phyloP scores from a whole-genome alignment of 176 grass and related monocot species.

The Calamus simplicifolius region DNA sequence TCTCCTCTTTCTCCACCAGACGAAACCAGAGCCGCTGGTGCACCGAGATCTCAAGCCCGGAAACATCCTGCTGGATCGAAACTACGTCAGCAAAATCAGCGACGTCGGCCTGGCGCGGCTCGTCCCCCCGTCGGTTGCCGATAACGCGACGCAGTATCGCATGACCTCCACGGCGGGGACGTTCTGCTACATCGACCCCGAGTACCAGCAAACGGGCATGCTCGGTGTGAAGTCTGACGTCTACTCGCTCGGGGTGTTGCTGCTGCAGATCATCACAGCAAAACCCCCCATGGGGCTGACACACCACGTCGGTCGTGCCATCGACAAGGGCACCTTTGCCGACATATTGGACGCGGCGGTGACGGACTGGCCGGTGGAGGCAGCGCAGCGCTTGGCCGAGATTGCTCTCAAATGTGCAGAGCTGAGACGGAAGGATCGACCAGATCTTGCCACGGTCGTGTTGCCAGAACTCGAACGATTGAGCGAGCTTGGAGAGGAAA shows the following conservation, averaged over 20 bases:
- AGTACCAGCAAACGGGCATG: constrained; percentile 84
- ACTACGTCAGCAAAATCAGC: constrained; percentile 51
- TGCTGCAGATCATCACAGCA: constrained; percentile 69
- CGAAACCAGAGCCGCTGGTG: constrained; percentile 70
- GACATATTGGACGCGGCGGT: constrained; percentile 46
- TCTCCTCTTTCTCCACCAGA: constrained; percentile 75
- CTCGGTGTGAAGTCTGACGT: constrained; percentile 70
- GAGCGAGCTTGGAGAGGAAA: constrained; percentile 22
- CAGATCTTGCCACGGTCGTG: constrained; percentile 51
- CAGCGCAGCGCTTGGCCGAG: constrained; percentile 37
- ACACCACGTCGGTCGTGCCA: constrained; percentile 38
- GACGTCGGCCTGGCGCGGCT: constrained; percentile 81
- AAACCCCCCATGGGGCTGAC: constrained; percentile 65
- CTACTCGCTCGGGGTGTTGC: constrained; percentile 71
- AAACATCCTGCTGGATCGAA: constrained; percentile 65
- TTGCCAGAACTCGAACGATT: constrained; percentile 48
- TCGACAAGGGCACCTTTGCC: constrained; percentile 49
- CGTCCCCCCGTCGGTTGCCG: constrained; percentile 43
- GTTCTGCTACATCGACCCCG: constrained; percentile 93
- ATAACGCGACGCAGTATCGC: constrained; percentile 34
- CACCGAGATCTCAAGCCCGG: constrained; percentile 83
- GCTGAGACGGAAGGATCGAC: constrained; percentile 55
- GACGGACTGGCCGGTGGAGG: constrained; percentile 47
- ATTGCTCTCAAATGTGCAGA: constrained; percentile 74
- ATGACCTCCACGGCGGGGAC: constrained; percentile 66